phyloP scores from a whole-genome alignment of 176 grass and related monocot genomes.

The Tillandsia leiboldiana region DNA sequence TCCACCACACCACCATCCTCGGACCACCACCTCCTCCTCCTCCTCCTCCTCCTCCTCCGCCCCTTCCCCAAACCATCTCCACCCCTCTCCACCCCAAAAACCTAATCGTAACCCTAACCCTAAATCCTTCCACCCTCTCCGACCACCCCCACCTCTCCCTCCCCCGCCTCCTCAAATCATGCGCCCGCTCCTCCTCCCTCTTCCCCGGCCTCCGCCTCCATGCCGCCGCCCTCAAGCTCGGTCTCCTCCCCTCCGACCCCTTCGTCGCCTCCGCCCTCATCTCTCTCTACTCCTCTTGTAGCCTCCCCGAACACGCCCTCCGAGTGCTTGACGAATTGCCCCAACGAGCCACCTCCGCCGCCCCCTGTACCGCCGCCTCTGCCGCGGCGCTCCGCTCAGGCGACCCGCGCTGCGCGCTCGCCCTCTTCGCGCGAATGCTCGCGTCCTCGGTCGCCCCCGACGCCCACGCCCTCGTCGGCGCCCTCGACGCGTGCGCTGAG shows the following conservation, averaged over 20 bases:
- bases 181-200: background rate
- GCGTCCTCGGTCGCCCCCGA: background rate
- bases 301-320: background rate
- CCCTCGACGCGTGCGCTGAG: background rate
- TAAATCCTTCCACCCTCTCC: background rate
- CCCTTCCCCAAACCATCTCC: background rate
- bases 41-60: background rate
- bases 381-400: background rate
- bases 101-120: background rate
- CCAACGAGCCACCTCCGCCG: background rate
- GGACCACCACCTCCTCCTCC: background rate
- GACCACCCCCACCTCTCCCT: background rate
- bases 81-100: background rate
- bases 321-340: background rate
- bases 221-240: background rate
- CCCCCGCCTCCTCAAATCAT: background rate
- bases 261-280: background rate
- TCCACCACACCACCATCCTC: no score
- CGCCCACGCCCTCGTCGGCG: background rate
- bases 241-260: background rate
- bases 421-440: background rate
- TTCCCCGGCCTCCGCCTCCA: background rate
- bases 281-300: background rate
- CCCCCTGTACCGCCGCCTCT: background rate
- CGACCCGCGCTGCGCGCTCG: background rate